Conservation (phyloP, 305 asterid genomes). For the Fraxinus sp. region DNA sequence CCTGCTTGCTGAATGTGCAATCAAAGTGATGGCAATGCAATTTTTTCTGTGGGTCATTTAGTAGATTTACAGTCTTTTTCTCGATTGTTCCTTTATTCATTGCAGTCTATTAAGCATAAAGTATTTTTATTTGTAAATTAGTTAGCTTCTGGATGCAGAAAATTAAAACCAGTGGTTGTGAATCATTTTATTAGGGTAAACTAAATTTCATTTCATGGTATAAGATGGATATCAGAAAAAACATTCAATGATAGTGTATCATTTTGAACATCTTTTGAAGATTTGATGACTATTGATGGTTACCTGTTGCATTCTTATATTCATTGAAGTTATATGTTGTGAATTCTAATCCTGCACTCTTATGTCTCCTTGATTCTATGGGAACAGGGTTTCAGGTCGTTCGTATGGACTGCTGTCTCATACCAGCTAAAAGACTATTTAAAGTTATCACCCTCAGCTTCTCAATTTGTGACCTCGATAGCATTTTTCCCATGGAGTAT, state of each 20-base stretch:
- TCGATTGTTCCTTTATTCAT: not conserved
- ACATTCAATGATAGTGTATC: not conserved
- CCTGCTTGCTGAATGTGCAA: not conserved
- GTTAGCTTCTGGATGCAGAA: not conserved
- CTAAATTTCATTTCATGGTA: not conserved
- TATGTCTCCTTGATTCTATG: slow-evolving; percentile 26
- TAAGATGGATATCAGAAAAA: not conserved
- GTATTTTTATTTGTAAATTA: not conserved
- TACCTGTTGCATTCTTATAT: slow-evolving; percentile 5
- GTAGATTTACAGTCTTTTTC: not conserved
- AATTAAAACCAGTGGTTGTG: slow-evolving; percentile 6
- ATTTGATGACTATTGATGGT: slow-evolving; percentile 1
- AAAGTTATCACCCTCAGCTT: slow-evolving; percentile 82
- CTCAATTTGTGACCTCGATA: slow-evolving; percentile 85
- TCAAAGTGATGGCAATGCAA: not conserved
- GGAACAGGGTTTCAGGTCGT: slow-evolving; percentile 93
- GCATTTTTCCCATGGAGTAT: slow-evolving; percentile 94
- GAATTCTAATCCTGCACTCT: slow-evolving; percentile 17
- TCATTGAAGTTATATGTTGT: slow-evolving; percentile 16
- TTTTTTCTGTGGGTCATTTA: not conserved
- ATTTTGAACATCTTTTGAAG: slow-evolving; percentile 8
- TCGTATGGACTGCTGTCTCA: slow-evolving; percentile 95
- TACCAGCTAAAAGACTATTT: slow-evolving; percentile 89
- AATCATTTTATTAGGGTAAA: not conserved
- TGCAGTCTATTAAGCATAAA: not conserved